Evolutionary conservation across 306 rosid genomes (phyloP).

Genomic region (Prunus armeniaca): DNA sequence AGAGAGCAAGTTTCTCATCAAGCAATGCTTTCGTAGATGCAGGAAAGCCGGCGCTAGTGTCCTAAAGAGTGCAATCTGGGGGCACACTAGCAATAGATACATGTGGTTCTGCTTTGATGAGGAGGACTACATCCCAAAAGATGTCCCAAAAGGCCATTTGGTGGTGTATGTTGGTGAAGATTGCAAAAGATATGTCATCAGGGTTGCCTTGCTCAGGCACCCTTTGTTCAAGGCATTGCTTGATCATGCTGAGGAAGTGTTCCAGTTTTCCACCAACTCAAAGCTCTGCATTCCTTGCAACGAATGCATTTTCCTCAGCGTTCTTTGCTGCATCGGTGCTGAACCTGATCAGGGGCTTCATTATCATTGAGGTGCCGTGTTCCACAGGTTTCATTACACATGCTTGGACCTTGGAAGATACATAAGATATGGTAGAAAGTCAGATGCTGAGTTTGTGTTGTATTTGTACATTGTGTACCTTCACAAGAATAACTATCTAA

Average conservation of each 20-base stretch:
- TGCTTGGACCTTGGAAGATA: not conserved
- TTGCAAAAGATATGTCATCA: slow-evolving; percentile 61
- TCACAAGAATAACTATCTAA: too few relatives aligned
- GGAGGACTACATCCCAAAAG: slow-evolving; percentile 38
- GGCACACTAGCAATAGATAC: slow-evolving; percentile 13
- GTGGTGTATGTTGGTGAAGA: slow-evolving; percentile 71
- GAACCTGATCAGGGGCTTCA: slow-evolving; percentile 14
- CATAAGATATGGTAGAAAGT: not conserved
- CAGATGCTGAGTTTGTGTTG: not conserved
- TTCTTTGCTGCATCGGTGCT: slow-evolving; percentile 35
- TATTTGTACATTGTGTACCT: slow-evolving; percentile 1
- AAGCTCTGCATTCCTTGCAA: slow-evolving; percentile 64
- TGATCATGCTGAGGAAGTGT: slow-evolving; percentile 60
- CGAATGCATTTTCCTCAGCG: slow-evolving; percentile 43
- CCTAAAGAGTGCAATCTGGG: slow-evolving; percentile 19
- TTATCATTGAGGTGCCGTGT: slow-evolving; percentile 9
- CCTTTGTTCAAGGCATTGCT: slow-evolving; percentile 54
- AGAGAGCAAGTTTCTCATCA: slow-evolving; percentile 26
- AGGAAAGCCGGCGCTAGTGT: slow-evolving; percentile 26
- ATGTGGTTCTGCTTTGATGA: slow-evolving; percentile 12
- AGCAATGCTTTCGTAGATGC: slow-evolving; percentile 12
- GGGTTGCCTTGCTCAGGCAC: slow-evolving; percentile 41
- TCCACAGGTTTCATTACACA: not conserved
- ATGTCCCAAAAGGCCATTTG: slow-evolving; percentile 71
- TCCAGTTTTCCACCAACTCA: slow-evolving; percentile 44